Base-by-base conservation (phyloP, 2,329 filamentous ascomycete species). In the Endothia cerciana region DNA sequence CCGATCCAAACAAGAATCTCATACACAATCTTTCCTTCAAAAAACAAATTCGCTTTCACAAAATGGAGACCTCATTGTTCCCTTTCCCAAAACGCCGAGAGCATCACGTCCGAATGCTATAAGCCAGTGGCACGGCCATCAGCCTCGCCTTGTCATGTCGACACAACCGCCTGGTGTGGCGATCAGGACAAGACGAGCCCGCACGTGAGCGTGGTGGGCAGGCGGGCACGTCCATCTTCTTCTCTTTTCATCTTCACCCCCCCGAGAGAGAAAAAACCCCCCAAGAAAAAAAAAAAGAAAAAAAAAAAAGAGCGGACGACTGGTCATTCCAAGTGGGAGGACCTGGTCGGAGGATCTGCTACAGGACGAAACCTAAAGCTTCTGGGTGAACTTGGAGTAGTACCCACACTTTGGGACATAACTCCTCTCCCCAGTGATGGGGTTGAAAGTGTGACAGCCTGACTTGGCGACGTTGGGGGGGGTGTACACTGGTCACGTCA, bases 381-480 rank as follows among this genome's bases (percentile, higher is more conserved):
- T 76, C 68, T 79, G 77, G 41, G 86, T 87, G 76, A 84, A 88
- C 60, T 77, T 82, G 57, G 91, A 94, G 77, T 87, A 93, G 79
- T 91, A 91, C 66, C 87, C 85, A 73, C 87, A 89, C 73, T 91
- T 90, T 66, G 84, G 83, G 57, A 93, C 84, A 75, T 93, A 90
- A 71, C 83, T 90, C 65, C 85, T 87, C 77, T 88, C 88, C 62
- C 94, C 91, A 3, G 92, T 96, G 71, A 83, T 83, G 69, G 89
- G 86, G 73, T 94, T 87, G 76, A 94, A 97, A 74, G 94, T 87
- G 73, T 92, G 86, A 77, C 92, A 97, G 30, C 94, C 94, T 67
- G 87, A 86, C 66, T 86, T 90, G 45, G 92, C 92, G 45, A 94
- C 93, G 73, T 97, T 96, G 3, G 94, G 94, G 43, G 94, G 94